Evolutionary conservation across 2,329 filamentous ascomycete genomes (phyloP).

Genomic region (Chrysoporthe deuterocubensis): DNA sequence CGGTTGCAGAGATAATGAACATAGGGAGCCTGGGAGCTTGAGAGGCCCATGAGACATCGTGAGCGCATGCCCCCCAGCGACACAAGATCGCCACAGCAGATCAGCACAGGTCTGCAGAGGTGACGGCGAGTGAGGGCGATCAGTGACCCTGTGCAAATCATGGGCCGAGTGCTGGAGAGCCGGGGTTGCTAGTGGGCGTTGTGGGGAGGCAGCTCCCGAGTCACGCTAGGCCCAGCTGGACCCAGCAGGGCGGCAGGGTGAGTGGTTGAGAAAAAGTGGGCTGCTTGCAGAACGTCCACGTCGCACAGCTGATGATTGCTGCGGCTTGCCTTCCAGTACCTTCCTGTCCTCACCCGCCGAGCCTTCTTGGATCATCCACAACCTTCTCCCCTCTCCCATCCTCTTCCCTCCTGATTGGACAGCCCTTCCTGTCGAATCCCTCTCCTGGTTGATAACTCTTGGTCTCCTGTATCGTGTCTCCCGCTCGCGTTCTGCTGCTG

Average conservation of each 20-base stretch:
- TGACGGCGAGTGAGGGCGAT: too few species aligned
- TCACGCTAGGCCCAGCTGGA: conserved; percentile 18
- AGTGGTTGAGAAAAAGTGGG: conserved; percentile 7
- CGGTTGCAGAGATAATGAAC: too few species aligned
- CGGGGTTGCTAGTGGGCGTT: background rate
- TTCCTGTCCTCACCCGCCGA: conserved; percentile 15
- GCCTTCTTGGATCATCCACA: conserved; percentile 17
- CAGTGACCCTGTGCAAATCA: background rate
- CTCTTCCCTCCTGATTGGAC: conserved; percentile 24
- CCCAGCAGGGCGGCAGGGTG: background rate
- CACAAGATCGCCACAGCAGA: too few species aligned
- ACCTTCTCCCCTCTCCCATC: conserved; percentile 1
- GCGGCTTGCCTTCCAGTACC: conserved; percentile 1
- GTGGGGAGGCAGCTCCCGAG: background rate
- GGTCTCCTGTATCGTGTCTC: conserved; percentile 31
- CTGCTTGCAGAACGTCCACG: conserved; percentile 25
- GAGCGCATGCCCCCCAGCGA: too few species aligned
- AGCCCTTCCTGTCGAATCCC: conserved; percentile 30
- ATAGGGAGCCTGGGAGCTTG: too few species aligned
- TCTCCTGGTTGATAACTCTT: conserved; percentile 28
- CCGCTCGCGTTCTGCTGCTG: conserved; percentile 10
- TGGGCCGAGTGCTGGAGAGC: background rate
- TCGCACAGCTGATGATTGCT: conserved; percentile 20
- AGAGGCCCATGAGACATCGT: too few species aligned
- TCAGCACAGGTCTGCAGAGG: too few species aligned